Evolutionary conservation across 106 monocot genomes (phyloP), one percentile per base, ranked within the genome.

Genomic region (Hemerocallis citrina): DNA sequence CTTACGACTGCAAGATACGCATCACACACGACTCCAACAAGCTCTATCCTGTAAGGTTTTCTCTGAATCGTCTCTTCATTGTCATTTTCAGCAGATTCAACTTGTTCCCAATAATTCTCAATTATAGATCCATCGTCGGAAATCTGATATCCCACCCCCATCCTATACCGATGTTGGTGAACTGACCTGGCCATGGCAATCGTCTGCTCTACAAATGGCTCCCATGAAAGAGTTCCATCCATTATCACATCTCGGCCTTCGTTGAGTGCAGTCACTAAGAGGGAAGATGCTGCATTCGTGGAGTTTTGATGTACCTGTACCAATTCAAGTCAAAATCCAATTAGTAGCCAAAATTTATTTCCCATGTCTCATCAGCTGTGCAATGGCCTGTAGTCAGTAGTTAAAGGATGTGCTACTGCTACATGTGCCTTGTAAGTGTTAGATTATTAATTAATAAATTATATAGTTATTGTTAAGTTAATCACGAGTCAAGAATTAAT

Each of bases 221-320:
- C 84, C 95, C 95, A 96, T 4, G 95, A 87, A 22, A 96, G 77
- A 1, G 93, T 93, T 3, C 93, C 89, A 41, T 93, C 93, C 85
- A 93, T 82, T 59, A 93, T 89, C 54, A 96, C 90, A 27, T 96
- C 89, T 6, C 95, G 63, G 10, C 95, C 95, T 48, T 96, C 95
- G 60, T 91, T 91, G 22, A 96, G 79, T 1, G 95, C 95, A 0
- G 95, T 96, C 34, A 96, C 95, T 14, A 96, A 74, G 32, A 96
- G 86, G 0, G 95, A 96, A 0, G 95, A 81, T 8, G 95, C 90
- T 51, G 90, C 95, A 21, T 96, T 79, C 14, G 80, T 79, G 1
- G 95, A 96, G 19, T 86, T 87, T 58, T 96, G 90, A 68, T 96
- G 95, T 0, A 95, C 95, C 95, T 95, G 80, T 31, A 61, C 1